phyloP scores from a whole-genome alignment of 768 basidiomycete species.

The Leccinum aurantiacum region DNA sequence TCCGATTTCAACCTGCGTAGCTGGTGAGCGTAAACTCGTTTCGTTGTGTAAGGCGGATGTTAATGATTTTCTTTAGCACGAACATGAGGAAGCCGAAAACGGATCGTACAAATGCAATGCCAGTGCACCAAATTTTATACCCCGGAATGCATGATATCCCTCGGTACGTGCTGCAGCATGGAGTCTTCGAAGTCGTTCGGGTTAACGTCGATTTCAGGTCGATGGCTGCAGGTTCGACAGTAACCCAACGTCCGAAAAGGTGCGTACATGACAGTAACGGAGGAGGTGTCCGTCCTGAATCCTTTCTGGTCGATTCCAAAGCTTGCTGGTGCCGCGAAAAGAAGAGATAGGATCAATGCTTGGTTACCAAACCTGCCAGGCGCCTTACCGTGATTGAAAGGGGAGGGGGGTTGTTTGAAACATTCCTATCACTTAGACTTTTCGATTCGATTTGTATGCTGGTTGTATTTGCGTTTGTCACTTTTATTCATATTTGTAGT shows the following conservation, averaged over 20 bases:
- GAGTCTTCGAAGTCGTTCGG: neutral
- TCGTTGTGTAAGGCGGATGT: neutral
- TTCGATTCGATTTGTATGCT: constrained; percentile 9
- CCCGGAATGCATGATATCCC: constrained; percentile 4
- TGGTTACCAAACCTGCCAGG: constrained; percentile 2
- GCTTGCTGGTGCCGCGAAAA: neutral
- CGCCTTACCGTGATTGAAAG: constrained; percentile 12
- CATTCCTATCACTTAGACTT: neutral
- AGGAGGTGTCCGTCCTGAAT: neutral
- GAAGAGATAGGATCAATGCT: neutral
- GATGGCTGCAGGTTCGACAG: neutral
- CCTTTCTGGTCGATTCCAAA: neutral
- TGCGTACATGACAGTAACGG: constrained; percentile 12
- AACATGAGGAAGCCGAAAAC: neutral
- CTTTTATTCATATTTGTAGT: neutral
- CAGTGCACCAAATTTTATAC: constrained; percentile 5
- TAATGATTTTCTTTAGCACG: constrained; percentile 2
- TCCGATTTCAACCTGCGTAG: constrained; percentile 18
- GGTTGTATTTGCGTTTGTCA: neutral
- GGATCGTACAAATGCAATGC: neutral
- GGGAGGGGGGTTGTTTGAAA: neutral
- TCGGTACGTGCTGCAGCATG: neutral
- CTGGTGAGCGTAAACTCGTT: constrained; percentile 5
- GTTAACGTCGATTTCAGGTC: neutral
- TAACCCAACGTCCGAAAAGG: constrained; percentile 5